Conservation (phyloP, 1,284 basidiomycete species). For the Meripilus lineatus region DNA sequence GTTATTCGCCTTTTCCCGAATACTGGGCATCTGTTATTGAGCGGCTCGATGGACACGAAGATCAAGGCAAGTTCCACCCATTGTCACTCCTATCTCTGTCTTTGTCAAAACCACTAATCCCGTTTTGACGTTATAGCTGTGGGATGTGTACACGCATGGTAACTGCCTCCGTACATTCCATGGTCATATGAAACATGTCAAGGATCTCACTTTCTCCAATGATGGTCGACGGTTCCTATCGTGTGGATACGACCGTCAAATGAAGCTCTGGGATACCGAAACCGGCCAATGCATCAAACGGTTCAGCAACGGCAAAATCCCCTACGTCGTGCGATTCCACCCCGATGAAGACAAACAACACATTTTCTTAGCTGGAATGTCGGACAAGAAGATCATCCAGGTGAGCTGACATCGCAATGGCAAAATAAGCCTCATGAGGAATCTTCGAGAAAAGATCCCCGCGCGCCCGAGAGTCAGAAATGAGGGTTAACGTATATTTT, state of each 20-base stretch:
- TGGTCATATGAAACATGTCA: conserved; percentile 95
- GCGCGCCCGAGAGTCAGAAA: too few relatives aligned
- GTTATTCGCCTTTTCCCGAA: conserved; percentile 89
- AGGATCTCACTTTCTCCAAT: conserved; percentile 94
- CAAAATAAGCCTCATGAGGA: too few relatives aligned
- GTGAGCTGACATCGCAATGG: conserved; percentile 40
- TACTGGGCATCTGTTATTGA: conserved; percentile 90
- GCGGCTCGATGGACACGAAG: conserved; percentile 97
- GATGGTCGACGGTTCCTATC: conserved; percentile 89
- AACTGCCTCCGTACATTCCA: conserved; percentile 97
- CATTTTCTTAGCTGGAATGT: conserved; percentile 97
- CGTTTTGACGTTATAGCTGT: conserved; percentile 59
- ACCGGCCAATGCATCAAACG: conserved; percentile 95
- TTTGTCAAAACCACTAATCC: conserved; percentile 8
- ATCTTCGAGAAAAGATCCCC: too few relatives aligned
- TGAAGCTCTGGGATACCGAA: conserved; percentile 99
- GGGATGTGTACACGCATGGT: conserved; percentile 97
- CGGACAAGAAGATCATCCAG: conserved; percentile 98
- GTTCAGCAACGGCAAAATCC: conserved; percentile 95
- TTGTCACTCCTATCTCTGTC: too few relatives aligned
- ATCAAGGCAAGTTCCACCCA: conserved; percentile 70
- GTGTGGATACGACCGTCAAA: conserved; percentile 91
- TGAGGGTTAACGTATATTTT: too few relatives aligned
- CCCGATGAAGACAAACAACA: conserved; percentile 96
- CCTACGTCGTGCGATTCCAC: conserved; percentile 93